These are phyloP conservation scores for Malassezia sp. DNA, from an alignment of 1,284 basidiomycete genomes.

Conservation along the genomic window DNA sequence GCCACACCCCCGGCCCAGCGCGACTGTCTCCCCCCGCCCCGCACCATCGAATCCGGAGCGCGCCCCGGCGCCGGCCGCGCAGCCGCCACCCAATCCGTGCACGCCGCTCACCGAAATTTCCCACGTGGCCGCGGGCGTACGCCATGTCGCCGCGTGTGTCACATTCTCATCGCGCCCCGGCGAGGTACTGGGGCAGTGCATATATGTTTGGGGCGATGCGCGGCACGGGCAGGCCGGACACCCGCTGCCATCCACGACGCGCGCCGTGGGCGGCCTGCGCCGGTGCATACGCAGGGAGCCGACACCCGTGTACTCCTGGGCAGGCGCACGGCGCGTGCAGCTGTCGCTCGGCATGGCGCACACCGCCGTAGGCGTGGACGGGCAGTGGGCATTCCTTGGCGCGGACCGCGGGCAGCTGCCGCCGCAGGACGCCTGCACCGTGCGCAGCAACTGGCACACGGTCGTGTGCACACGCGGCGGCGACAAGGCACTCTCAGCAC, in stretches of 20 bases:
- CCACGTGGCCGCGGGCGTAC: too few species aligned
- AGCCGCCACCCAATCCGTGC: too few species aligned
- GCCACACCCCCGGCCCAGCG: too few species aligned
- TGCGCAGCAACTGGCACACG: slow-evolving; percentile 7
- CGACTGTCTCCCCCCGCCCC: too few species aligned
- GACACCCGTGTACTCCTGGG: background rate
- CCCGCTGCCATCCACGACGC: background rate
- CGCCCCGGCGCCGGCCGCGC: too few species aligned
- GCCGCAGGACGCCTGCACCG: background rate
- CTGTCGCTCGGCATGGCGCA: slow-evolving; percentile 10
- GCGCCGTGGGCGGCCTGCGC: background rate
- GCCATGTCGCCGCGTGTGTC: too few species aligned
- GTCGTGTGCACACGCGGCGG: background rate
- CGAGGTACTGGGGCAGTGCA: too few species aligned
- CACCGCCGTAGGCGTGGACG: background rate
- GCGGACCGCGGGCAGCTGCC: background rate
- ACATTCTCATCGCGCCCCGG: too few species aligned
- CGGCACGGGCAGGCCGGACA: slow-evolving; percentile 12
- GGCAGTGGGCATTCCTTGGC: slow-evolving; percentile 4
- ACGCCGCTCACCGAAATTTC: too few species aligned
- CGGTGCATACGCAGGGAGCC: background rate
- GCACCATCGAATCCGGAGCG: too few species aligned
- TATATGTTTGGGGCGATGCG: slow-evolving; percentile 15
- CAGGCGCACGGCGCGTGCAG: background rate
- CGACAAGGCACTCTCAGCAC: background rate